Conservation (phyloP, 106 monocot genomes). For the Narthecium ossifragum region DNA sequence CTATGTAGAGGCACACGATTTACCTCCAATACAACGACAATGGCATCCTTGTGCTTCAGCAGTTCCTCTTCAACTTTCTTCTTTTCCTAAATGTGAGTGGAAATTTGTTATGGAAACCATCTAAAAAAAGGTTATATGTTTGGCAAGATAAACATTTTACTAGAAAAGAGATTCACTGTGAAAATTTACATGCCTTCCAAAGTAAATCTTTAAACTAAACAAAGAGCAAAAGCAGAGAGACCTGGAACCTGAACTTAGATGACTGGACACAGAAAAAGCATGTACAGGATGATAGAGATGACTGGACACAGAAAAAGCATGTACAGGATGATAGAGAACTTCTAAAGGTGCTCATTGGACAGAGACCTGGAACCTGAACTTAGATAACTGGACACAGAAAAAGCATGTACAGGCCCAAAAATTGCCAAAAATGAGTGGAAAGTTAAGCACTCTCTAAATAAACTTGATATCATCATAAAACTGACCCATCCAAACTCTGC, state of each 20-base stretch:
- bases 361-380: background rate
- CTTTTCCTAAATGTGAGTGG: slow-evolving; percentile 55
- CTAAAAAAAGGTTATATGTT: too few relatives aligned
- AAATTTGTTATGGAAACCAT: too few relatives aligned
- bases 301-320: too few relatives aligned
- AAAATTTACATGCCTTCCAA: too few relatives aligned
- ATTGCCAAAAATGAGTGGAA: background rate
- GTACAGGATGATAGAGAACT: background rate
- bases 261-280: too few relatives aligned
- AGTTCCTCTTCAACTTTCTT: slow-evolving; percentile 67
- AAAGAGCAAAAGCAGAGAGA: background rate
- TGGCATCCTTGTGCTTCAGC: slow-evolving; percentile 41
- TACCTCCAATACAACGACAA: slow-evolving; percentile 61
- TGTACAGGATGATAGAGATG: too few relatives aligned
- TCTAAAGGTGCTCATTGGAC: background rate
- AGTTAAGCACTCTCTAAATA: background rate
- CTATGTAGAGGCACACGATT: background rate
- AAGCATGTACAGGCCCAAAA: background rate
- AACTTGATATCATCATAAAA: background rate
- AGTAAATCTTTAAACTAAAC: too few relatives aligned
- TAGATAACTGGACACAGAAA: too few relatives aligned
- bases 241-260: background rate
- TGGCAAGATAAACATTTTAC: too few relatives aligned
- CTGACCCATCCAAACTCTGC: background rate
- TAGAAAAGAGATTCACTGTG: too few relatives aligned